These are phyloP conservation scores for Physcia stellaris DNA, from an alignment of 495 filamentous ascomycete species.

Conservation along the genomic window DNA sequence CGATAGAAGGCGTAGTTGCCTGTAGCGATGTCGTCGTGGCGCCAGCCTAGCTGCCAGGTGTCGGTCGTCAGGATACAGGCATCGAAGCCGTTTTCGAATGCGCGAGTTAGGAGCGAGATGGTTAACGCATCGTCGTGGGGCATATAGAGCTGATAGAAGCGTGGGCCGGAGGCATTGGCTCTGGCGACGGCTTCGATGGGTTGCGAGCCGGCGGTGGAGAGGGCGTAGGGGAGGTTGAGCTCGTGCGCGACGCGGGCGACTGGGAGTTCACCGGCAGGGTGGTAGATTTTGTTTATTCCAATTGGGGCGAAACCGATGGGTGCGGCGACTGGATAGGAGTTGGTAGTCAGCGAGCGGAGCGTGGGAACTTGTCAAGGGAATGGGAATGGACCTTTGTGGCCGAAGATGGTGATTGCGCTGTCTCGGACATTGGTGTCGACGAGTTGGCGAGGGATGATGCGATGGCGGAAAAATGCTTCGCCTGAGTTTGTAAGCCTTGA, in stretches of 20 bases:
- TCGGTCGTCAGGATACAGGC: slow-evolving; percentile 50
- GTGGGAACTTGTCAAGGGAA: background rate
- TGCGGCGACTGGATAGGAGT: slow-evolving; percentile 32
- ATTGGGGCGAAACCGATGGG: slow-evolving; percentile 54
- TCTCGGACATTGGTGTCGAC: slow-evolving; percentile 48
- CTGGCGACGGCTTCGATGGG: slow-evolving; percentile 44
- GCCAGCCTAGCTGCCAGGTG: slow-evolving; percentile 53
- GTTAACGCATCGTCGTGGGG: slow-evolving; percentile 48
- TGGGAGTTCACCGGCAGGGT: slow-evolving; percentile 39
- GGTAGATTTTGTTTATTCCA: slow-evolving; percentile 54
- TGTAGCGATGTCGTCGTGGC: slow-evolving; percentile 42
- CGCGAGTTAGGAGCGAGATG: slow-evolving; percentile 39
- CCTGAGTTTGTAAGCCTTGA: background rate
- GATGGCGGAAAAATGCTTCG: slow-evolving; percentile 54
- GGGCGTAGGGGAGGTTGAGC: slow-evolving; percentile 41
- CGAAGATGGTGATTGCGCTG: slow-evolving; percentile 45
- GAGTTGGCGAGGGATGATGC: slow-evolving; percentile 48
- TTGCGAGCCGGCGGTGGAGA: slow-evolving; percentile 43
- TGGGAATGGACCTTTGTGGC: slow-evolving; percentile 25
- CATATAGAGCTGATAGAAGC: slow-evolving; percentile 56
- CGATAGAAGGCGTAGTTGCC: slow-evolving; percentile 53
- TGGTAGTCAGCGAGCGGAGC: background rate
- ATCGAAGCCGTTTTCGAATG: slow-evolving; percentile 39
- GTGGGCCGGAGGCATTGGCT: slow-evolving; percentile 35
- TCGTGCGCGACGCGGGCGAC: slow-evolving; percentile 45